Percentiles rank a stretch among this genome's conserved stretches.
Conservation (phyloP, 768 basidiomycete genomes). For the Trametes cinnabarina region DNA sequence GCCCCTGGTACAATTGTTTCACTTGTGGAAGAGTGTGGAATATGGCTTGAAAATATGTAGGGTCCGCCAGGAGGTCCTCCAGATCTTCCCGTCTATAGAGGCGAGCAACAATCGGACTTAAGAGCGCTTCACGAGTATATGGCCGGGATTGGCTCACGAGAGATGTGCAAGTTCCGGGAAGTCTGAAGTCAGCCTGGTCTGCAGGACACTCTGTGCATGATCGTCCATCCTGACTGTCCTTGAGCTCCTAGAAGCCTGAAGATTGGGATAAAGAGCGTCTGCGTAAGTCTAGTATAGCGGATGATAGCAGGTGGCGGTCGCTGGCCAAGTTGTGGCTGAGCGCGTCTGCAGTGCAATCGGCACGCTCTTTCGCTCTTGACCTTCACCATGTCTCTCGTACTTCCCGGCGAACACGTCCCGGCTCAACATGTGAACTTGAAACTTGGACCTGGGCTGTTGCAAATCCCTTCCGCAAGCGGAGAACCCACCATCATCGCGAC, state of each 20-base stretch:
- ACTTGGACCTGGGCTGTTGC: constrained; percentile 80
- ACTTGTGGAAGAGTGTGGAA: constrained; percentile 79
- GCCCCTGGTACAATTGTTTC: constrained; percentile 69
- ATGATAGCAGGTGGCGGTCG: background rate
- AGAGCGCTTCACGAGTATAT: background rate
- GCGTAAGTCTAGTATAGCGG: background rate
- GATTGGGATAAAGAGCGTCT: background rate
- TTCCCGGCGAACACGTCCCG: constrained; percentile 80
- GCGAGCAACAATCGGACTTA: background rate
- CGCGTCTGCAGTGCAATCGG: background rate
- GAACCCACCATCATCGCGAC: constrained; percentile 50
- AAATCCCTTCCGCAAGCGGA: constrained; percentile 38
- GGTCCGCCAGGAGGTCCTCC: constrained; percentile 84
- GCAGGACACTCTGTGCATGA: background rate
- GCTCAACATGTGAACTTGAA: constrained; percentile 79
- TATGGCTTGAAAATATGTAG: constrained; percentile 80
- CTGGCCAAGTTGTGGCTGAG: background rate
- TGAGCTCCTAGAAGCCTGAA: background rate
- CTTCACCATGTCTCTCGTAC: constrained; percentile 53
- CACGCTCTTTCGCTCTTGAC: constrained; percentile 11
- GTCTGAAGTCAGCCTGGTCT: constrained; percentile 41
- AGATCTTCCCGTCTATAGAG: constrained; percentile 73
- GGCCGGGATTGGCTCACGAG: constrained; percentile 50
- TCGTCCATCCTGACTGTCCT: constrained; percentile 2
- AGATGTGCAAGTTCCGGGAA: constrained; percentile 73